These are phyloP conservation scores for Microsporum canis DNA, from an alignment of 2,329 filamentous ascomycete genomes.

Conservation along the genomic window DNA sequence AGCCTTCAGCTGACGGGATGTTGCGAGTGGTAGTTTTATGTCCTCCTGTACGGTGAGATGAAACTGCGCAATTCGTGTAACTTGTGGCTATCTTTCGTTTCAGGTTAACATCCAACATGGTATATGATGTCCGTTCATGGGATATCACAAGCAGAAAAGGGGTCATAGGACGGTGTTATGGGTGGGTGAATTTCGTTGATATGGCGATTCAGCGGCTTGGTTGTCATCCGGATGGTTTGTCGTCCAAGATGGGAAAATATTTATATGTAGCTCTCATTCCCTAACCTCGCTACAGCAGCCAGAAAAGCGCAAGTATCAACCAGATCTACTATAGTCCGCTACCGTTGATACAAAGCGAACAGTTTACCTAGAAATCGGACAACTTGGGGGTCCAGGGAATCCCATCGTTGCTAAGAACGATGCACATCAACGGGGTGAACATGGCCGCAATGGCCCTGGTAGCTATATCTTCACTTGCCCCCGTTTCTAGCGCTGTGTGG, in stretches of 20 bases:
- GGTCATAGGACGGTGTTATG: background rate
- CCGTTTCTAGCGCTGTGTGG: constrained; percentile 9
- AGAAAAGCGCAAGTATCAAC: background rate
- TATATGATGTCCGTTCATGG: background rate
- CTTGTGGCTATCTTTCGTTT: background rate
- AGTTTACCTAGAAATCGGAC: background rate
- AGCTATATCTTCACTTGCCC: background rate
- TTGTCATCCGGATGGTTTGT: background rate
- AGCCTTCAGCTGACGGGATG: background rate
- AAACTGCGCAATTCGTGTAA: background rate
- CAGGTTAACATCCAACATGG: background rate
- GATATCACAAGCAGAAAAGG: background rate
- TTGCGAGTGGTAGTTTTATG: background rate
- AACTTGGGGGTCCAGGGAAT: background rate
- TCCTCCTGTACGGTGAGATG: background rate
- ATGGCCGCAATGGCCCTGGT: background rate
- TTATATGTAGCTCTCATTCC: background rate
- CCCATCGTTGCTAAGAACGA: background rate
- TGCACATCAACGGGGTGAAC: background rate
- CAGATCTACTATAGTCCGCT: background rate
- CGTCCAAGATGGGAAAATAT: background rate
- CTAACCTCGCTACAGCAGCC: background rate
- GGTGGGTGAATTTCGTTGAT: background rate
- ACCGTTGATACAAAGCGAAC: background rate
- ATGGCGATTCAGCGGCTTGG: background rate